A percentile compares a stretch with the other conserved stretches of the same genome.
These are phyloP conservation scores for Saturnispora sanitii DNA, from an alignment of 805 yeast genomes.

Conservation along the genomic window DNA sequence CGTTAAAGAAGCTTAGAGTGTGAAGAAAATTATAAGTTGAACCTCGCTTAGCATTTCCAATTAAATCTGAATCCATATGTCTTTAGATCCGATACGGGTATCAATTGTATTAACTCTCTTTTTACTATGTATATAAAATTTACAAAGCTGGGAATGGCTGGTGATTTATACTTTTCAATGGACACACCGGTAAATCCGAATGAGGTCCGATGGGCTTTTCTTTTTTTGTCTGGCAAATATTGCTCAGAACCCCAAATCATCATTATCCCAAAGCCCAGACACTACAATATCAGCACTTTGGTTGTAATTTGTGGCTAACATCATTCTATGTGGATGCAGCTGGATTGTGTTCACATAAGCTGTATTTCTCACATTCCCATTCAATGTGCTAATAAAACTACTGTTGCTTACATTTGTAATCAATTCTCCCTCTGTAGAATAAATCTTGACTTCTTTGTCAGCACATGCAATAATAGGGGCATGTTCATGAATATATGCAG, in stretches of 20 bases:
- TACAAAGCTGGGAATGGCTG: background rate
- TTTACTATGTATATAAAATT: too few relatives aligned
- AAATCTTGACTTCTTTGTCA: constrained; percentile 63
- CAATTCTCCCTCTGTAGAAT: constrained; percentile 78
- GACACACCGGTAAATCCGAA: constrained; percentile 7
- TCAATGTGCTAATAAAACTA: constrained; percentile 33
- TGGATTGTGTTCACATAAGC: constrained; percentile 55
- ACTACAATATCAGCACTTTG: constrained; percentile 67
- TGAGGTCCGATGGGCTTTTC: background rate
- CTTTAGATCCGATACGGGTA: too few relatives aligned
- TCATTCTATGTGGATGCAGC: constrained; percentile 92
- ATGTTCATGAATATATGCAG: constrained; percentile 85
- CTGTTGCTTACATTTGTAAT: constrained; percentile 42
- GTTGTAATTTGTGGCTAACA: constrained; percentile 75
- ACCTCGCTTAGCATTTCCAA: constrained; percentile 5
- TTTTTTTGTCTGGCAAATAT: background rate
- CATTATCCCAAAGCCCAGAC: constrained; percentile 39
- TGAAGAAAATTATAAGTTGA: constrained; percentile 5
- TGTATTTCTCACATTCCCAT: constrained; percentile 35
- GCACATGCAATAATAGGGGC: constrained; percentile 93
- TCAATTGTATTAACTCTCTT: too few relatives aligned
- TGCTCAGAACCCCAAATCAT: constrained; percentile 3
- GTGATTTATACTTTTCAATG: background rate
- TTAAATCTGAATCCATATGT: constrained; percentile 2
- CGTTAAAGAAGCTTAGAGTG: constrained; percentile 5